Conservation (phyloP, 2,329 filamentous ascomycete genomes). For the Torrubiella hemipterigena region DNA sequence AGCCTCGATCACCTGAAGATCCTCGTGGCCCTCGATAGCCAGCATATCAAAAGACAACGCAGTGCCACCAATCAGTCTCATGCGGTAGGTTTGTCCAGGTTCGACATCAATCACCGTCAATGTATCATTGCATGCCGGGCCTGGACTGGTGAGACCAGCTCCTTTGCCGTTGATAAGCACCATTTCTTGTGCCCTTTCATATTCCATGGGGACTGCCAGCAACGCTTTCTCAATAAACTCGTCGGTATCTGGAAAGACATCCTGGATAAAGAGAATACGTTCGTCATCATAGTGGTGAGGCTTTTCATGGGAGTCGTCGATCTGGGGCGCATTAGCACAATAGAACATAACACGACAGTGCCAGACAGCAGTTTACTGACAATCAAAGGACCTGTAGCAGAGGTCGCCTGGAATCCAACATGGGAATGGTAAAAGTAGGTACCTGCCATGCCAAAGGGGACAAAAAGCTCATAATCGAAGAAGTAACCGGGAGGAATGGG, state of each 20-base stretch:
- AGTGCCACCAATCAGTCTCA: conserved; percentile 46
- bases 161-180: conserved; percentile 45
- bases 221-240: conserved; percentile 37
- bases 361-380: conserved; percentile 19
- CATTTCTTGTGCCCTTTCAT: conserved; percentile 13
- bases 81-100: conserved; percentile 46
- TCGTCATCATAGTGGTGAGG: conserved; percentile 53
- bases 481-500: conserved; percentile 48
- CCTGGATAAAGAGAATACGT: conserved; percentile 38
- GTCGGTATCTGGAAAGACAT: conserved; percentile 46
- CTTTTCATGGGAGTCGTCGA: conserved; percentile 26
- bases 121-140: conserved; percentile 20
- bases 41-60: conserved; percentile 41
- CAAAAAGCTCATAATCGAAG: conserved; percentile 55
- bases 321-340: not conserved
- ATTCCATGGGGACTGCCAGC: conserved; percentile 34
- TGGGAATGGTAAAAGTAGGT: conserved; percentile 62
- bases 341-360: not conserved
- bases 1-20: conserved; percentile 46
- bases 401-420: conserved; percentile 48
- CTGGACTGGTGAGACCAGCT: conserved; percentile 1
- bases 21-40: conserved; percentile 43
- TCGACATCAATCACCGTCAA: conserved; percentile 44
- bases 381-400: conserved; percentile 44
- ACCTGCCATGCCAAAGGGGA: conserved; percentile 39